Conservation (phyloP, 495 filamentous ascomycete genomes). For the Paragyromitra xinjiangensis region DNA sequence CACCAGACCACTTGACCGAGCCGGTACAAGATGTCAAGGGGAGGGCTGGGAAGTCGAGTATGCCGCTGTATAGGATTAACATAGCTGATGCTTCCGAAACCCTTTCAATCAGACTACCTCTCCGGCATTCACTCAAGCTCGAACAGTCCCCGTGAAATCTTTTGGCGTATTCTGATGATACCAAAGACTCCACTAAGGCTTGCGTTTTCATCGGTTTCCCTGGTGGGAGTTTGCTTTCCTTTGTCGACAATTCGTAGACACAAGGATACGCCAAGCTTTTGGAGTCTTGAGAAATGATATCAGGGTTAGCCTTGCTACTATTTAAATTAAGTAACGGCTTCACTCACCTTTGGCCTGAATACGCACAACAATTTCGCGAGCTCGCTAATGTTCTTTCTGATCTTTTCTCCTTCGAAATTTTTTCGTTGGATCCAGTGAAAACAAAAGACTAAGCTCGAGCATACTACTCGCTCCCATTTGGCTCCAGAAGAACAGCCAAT, state of each 20-base stretch:
- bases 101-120: background rate
- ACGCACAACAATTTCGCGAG: background rate
- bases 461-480: background rate
- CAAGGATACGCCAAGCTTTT: background rate
- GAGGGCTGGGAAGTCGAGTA: background rate
- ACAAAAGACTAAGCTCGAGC: background rate
- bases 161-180: background rate
- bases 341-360: background rate
- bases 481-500: background rate
- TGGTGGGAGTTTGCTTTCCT: background rate
- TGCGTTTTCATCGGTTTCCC: background rate
- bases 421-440: background rate
- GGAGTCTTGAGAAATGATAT: background rate
- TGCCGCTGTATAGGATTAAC: background rate
- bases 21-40: constrained; percentile 15
- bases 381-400: background rate
- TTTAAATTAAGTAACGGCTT: background rate
- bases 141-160: background rate
- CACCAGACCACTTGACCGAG: too few species aligned
- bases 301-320: background rate
- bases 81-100: background rate
- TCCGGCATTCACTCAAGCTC: background rate
- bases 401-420: background rate
- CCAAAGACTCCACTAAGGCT: background rate
- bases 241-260: background rate